Evolutionary conservation across 768 basidiomycete genomes (phyloP).

Genomic region (Mycena galopus): DNA sequence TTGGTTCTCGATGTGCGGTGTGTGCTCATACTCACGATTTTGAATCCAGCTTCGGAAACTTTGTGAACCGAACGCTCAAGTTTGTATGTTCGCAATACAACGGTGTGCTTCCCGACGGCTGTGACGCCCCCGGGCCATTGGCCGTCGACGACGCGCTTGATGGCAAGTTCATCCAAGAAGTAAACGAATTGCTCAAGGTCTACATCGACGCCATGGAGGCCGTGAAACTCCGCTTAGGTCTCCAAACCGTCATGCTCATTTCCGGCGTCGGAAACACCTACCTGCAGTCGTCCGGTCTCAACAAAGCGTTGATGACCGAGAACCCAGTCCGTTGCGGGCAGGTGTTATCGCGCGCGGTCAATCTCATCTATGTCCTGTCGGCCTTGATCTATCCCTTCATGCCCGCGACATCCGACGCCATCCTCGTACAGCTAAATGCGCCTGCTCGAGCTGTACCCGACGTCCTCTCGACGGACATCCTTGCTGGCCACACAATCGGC

Average conservation of each 20-base stretch:
- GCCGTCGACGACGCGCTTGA: conserved; percentile 77
- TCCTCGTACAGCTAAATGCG: conserved; percentile 90
- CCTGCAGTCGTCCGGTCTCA: conserved; percentile 92
- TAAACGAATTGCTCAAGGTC: conserved; percentile 83
- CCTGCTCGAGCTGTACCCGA: conserved; percentile 86
- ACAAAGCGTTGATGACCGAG: conserved; percentile 87
- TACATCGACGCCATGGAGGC: conserved; percentile 92
- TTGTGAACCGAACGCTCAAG: conserved; percentile 94
- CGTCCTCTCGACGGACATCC: conserved; percentile 82
- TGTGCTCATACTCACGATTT: conserved; percentile 3
- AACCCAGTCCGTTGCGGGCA: conserved; percentile 90
- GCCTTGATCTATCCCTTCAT: conserved; percentile 95
- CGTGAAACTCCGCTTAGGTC: conserved; percentile 89
- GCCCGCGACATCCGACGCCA: conserved; percentile 88
- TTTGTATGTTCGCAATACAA: conserved; percentile 91
- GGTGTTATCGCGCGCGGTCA: conserved; percentile 90
- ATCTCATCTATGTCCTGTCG: conserved; percentile 92
- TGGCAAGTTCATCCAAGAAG: conserved; percentile 80
- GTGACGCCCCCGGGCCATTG: conserved; percentile 76
- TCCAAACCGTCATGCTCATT: conserved; percentile 90
- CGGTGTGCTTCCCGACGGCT: conserved; percentile 83
- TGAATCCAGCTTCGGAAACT: conserved; percentile 88
- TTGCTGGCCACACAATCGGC: conserved; percentile 88
- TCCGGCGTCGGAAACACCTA: conserved; percentile 93
- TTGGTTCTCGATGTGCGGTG: background rate